phyloP scores from a whole-genome alignment of 192 early-diverging fungal genomes.

The Coemansia interrupta region DNA sequence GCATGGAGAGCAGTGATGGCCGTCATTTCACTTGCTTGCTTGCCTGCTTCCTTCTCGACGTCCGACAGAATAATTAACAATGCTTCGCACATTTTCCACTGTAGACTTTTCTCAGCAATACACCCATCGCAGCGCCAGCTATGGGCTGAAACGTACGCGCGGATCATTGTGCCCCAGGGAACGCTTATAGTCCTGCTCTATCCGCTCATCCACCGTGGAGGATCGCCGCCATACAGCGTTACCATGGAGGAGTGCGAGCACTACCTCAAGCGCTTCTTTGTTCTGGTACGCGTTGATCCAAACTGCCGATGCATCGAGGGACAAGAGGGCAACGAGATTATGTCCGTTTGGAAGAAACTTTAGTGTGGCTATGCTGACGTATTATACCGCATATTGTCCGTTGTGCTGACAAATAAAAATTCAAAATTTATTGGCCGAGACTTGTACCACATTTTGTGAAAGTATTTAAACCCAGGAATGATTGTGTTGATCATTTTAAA shows the following conservation, averaged over 20 bases:
- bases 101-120: slow-evolving; percentile 47
- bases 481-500: too few species aligned
- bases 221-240: slow-evolving; percentile 31
- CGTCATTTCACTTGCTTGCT: too few species aligned
- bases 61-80: too few species aligned
- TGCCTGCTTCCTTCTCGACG: too few species aligned
- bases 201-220: slow-evolving; percentile 37
- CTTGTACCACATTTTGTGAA: too few species aligned
- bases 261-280: slow-evolving; percentile 41
- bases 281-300: slow-evolving; percentile 42
- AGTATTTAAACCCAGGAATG: too few species aligned
- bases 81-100: background rate
- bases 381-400: background rate
- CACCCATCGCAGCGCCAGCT: slow-evolving; percentile 37
- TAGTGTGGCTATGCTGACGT: background rate
- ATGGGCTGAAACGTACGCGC: slow-evolving; percentile 45
- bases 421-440: too few species aligned
- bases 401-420: too few species aligned
- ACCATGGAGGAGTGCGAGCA: slow-evolving; percentile 48
- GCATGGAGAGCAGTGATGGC: too few species aligned
- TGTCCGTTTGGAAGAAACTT: slow-evolving; percentile 42
- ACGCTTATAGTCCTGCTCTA: slow-evolving; percentile 42
- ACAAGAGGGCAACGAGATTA: slow-evolving; percentile 44
- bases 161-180: slow-evolving; percentile 40
- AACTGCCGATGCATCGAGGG: slow-evolving; percentile 45